A percentile compares a stretch with the other conserved stretches of the same genome.
Evolutionary conservation across 106 monocot species (phyloP).

Genomic region (Dendrobium nobile): DNA sequence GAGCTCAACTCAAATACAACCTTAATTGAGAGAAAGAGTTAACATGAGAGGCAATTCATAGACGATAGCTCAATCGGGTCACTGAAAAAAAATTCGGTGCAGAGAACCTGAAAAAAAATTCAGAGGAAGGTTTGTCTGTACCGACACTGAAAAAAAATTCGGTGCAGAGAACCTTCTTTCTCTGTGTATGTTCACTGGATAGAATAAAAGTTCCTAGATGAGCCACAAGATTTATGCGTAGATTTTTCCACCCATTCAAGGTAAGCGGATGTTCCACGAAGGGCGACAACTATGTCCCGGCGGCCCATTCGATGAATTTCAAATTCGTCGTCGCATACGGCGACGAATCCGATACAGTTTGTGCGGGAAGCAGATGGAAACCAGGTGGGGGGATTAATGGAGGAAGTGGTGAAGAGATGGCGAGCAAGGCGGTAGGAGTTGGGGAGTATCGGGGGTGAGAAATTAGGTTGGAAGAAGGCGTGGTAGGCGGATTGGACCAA

Average conservation of each 20-base stretch:
- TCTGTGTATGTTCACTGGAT: too few relatives aligned
- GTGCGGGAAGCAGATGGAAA: conserved; percentile 3
- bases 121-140: too few relatives aligned
- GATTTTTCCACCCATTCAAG: conserved; percentile 83
- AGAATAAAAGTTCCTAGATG: too few relatives aligned
- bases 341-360: conserved; percentile 32
- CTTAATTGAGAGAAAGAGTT: too few relatives aligned
- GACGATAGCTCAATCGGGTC: background rate
- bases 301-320: conserved; percentile 28
- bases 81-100: too few relatives aligned
- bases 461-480: background rate
- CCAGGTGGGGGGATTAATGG: conserved; percentile 30
- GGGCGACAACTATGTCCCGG: conserved; percentile 1
- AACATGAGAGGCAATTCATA: too few relatives aligned
- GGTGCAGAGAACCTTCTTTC: too few relatives aligned
- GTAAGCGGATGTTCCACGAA: conserved; percentile 31
- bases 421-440: conserved; percentile 50
- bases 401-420: conserved; percentile 67
- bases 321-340: conserved; percentile 21
- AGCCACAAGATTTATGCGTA: conserved; percentile 38
- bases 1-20: too few relatives aligned
- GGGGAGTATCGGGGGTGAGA: conserved; percentile 15
- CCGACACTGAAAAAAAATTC: too few relatives aligned
- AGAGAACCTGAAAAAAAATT: too few relatives aligned
- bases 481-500: conserved; percentile 63